Evolutionary conservation across 331 rosid genomes (phyloP), one percentile per base, ranked within the genome.

Genomic region (Cucumis variabilis): DNA sequence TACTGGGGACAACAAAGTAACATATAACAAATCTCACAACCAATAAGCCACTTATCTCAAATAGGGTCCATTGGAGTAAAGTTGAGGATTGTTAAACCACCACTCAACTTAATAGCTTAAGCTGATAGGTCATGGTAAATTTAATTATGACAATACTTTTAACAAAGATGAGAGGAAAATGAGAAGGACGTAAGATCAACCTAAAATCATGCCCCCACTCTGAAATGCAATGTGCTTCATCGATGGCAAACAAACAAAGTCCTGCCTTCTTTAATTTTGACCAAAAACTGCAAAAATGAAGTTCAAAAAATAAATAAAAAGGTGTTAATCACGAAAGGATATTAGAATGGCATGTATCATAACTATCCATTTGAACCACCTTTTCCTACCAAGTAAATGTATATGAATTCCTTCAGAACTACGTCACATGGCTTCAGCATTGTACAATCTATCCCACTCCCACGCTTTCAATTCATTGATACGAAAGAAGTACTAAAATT

Each of bases 131-230:
- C 16, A 13, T 13, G 60, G 23, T 58, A 58, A 58, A 58, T 58
- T 58, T 17, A 55, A 15, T 55, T 17, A 55, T 55, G 6, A 58
- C 23, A 17, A 58, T 58, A 58, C 23, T 58, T 58, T 58, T 16
- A 16, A 58, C 65, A 58, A 16, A 58, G 9, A 58, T 44, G 20
- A 44, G 27, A 21, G 60, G 5, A 74, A 53, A 25, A 86, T 44
- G 21, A 25, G 85, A 68, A 71, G 23, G 33, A 72, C 41, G 48
- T 82, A 88, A 80, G 13, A 82, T 20, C 86, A 62, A 92, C 94
- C 94, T 95, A 91, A 96, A 96, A 91, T 95, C 94, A 92, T 95
- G 96, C 79, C 99, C 99, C 99, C 99, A 96, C 88, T 96, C 98
- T n/a, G 99, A 95, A 91, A 95, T 96, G 90, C 99, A 96, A 88